Conservation (phyloP, 192 early-diverging fungal genomes). For the Coemansia sp. region DNA sequence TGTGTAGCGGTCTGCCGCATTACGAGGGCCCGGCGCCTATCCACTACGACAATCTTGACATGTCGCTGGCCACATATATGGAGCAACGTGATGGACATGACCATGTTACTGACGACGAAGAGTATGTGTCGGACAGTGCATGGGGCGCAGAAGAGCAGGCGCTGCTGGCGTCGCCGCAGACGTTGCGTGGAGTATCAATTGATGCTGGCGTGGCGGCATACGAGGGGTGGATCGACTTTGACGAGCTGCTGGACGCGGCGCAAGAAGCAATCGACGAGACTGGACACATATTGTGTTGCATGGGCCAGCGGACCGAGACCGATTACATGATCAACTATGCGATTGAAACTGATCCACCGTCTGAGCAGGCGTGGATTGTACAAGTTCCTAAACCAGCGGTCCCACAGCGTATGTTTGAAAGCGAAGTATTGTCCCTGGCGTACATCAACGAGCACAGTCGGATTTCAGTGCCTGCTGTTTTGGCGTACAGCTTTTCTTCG, state of each 20-base stretch:
- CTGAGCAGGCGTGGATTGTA: constrained; percentile 6
- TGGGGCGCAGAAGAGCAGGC: not conserved
- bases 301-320: constrained; percentile 26
- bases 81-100: constrained; percentile 1
- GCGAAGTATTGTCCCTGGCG: constrained; percentile 37
- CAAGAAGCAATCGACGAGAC: constrained; percentile 1
- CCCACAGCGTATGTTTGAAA: constrained; percentile 23
- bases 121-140: constrained; percentile 15
- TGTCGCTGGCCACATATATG: constrained; percentile 12
- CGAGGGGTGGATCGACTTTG: constrained; percentile 45
- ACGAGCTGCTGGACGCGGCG: constrained; percentile 11
- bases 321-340: constrained; percentile 42
- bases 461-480: constrained; percentile 16
- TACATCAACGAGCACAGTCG: constrained; percentile 23
- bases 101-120: constrained; percentile 13
- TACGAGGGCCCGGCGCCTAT: constrained; percentile 40
- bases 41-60: constrained; percentile 25
- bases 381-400: constrained; percentile 40
- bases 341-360: not conserved
- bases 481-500: constrained; percentile 24
- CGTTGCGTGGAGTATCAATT: constrained; percentile 9
- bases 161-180: constrained; percentile 22
- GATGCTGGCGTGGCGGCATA: constrained; percentile 14
- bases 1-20: constrained; percentile 45
- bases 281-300: not conserved